Conservation (phyloP, 441 rosid species). For the Codiaeum variegatum region DNA sequence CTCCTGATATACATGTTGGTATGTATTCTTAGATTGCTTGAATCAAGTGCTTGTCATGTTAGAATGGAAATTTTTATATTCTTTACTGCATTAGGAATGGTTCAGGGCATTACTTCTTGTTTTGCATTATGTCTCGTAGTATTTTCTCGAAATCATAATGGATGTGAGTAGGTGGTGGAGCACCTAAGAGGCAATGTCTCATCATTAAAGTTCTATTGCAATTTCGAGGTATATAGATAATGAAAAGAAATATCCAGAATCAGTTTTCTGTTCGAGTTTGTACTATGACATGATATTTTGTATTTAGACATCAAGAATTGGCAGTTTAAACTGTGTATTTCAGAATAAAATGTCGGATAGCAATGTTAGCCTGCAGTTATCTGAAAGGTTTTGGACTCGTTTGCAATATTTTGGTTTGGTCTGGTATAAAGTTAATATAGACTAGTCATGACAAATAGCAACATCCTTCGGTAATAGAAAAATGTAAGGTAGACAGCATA, state of each 20-base stretch:
- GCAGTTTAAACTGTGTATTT: not conserved
- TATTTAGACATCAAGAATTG: not conserved
- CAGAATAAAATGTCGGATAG: not conserved
- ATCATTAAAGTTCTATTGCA: not conserved
- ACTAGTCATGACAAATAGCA: not conserved
- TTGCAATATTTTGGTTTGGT: not conserved
- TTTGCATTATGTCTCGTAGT: not conserved
- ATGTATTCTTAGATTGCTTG: constrained; percentile 10
- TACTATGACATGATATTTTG: not conserved
- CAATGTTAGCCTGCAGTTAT: not conserved
- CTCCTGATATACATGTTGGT: constrained; percentile 68
- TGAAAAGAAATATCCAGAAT: not conserved
- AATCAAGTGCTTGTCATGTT: not conserved
- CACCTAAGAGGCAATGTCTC: not conserved
- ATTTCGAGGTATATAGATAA: not conserved
- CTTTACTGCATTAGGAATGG: not conserved
- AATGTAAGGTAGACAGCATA: not conserved
- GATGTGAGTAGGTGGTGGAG: not conserved
- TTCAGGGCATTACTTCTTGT: not conserved
- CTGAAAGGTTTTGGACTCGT: not conserved
- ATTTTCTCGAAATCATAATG: not conserved
- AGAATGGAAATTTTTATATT: not conserved
- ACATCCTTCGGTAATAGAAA: not conserved
- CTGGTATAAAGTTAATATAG: not conserved
- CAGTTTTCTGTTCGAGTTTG: not conserved